Conservation (phyloP, 345 rosid genomes). For the Pistacia atlantica region DNA sequence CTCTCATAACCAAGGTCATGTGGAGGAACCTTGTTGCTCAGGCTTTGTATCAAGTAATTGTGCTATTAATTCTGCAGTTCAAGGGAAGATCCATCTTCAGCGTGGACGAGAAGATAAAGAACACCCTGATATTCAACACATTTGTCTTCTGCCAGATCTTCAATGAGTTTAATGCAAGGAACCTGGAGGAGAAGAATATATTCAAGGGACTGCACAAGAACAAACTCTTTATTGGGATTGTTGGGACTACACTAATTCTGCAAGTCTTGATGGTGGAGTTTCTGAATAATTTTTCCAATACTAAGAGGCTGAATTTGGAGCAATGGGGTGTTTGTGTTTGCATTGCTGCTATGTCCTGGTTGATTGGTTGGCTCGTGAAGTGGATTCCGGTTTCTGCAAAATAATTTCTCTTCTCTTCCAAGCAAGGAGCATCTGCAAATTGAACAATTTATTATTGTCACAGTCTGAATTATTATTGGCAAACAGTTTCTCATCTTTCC, state of each 20-base stretch:
- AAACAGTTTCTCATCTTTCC: no score
- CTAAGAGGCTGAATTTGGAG: conserved; percentile 38
- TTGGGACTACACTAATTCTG: conserved; percentile 33
- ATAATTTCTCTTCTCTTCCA: not conserved
- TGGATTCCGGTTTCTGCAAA: conserved; percentile 33
- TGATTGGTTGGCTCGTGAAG: conserved; percentile 40
- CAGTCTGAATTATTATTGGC: no score
- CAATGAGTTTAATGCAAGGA: conserved; percentile 44
- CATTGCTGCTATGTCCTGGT: conserved; percentile 43
- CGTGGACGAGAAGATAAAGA: conserved; percentile 29
- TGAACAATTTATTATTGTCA: no score
- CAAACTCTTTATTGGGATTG: conserved; percentile 33
- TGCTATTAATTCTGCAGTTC: conserved; percentile 38
- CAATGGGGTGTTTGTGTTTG: conserved; percentile 45
- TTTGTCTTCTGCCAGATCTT: conserved; percentile 41
- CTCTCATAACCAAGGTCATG: conserved; percentile 44
- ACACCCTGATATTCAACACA: conserved; percentile 43
- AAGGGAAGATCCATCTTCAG: conserved; percentile 33
- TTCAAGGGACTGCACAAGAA: conserved; percentile 39
- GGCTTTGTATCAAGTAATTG: conserved; percentile 39
- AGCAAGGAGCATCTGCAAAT: not conserved
- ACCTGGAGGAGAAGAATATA: conserved; percentile 44
- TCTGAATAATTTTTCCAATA: conserved; percentile 40
- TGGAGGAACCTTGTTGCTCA: conserved; percentile 47
- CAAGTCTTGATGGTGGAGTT: conserved; percentile 48